phyloP scores from a whole-genome alignment of 2,329 filamentous ascomycete species.

The Cladosporium sp. region DNA sequence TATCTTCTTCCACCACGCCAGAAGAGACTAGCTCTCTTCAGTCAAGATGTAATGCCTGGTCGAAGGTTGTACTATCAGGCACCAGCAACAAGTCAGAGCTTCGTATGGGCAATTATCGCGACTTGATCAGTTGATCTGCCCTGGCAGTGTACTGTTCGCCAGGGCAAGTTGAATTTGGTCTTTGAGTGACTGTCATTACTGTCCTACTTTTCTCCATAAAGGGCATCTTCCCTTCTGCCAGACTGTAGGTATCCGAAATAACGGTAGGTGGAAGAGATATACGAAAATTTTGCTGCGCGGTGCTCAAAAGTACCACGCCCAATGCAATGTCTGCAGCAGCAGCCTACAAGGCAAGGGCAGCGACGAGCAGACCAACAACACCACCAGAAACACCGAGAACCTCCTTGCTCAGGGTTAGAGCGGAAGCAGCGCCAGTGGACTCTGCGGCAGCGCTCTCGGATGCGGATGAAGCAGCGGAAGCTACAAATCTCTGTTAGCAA shows the following conservation, averaged over 20 bases:
- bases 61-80: too few relatives aligned
- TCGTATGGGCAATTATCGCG: too few relatives aligned
- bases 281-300: neutral
- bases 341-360: slow-evolving; percentile 1
- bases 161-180: too few relatives aligned
- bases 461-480: neutral
- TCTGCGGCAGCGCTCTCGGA: neutral
- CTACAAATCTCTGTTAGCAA: neutral
- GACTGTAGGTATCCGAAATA: neutral
- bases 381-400: slow-evolving; percentile 1
- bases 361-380: neutral
- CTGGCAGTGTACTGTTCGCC: too few relatives aligned
- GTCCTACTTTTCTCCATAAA: slow-evolving; percentile 3
- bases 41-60: too few relatives aligned
- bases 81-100: too few relatives aligned
- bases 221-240: neutral
- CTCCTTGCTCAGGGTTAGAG: slow-evolving; percentile 1
- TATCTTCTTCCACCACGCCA: too few relatives aligned
- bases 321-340: neutral
- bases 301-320: neutral
- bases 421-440: slow-evolving; percentile 4
- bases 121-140: too few relatives aligned
- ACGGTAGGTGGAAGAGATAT: neutral
- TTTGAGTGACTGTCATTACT: neutral
- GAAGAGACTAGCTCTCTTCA: too few relatives aligned